A percentile compares a stretch with the other conserved stretches of the same genome.
phyloP scores from a whole-genome alignment of 2,329 filamentous ascomycete species.

The Domatiomyces globalis region DNA sequence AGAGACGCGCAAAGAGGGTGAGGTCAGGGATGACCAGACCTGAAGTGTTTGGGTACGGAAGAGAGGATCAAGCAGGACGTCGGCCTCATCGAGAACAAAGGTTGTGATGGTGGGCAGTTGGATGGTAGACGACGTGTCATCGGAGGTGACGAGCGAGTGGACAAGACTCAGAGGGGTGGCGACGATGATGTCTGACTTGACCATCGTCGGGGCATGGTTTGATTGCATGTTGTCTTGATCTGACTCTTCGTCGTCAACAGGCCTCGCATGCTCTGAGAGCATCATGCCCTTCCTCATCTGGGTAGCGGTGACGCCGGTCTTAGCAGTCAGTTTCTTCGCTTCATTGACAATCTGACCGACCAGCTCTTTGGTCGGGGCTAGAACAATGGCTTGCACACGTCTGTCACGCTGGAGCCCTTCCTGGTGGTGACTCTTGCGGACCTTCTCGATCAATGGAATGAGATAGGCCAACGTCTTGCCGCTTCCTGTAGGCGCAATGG shows the following conservation, averaged over 20 bases:
- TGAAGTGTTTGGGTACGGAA: constrained; percentile 79
- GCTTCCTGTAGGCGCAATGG: constrained; percentile 86
- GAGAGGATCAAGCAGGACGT: constrained; percentile 79
- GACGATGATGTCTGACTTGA: constrained; percentile 66
- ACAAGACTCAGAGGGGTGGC: constrained; percentile 67
- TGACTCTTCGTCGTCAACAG: constrained; percentile 27
- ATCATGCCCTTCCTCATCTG: constrained; percentile 77
- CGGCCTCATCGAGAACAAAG: constrained; percentile 82
- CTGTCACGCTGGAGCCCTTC: constrained; percentile 35
- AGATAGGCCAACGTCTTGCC: constrained; percentile 92
- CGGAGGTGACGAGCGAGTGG: constrained; percentile 47
- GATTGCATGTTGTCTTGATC: constrained; percentile 19
- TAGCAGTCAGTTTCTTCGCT: constrained; percentile 62
- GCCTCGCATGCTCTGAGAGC: constrained; percentile 34
- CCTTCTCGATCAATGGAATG: constrained; percentile 68
- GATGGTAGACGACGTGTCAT: constrained; percentile 28
- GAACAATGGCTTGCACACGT: constrained; percentile 53
- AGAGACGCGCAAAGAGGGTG: constrained; percentile 55
- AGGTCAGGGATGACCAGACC: constrained; percentile 68
- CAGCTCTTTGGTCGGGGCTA: constrained; percentile 69
- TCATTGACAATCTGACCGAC: constrained; percentile 71
- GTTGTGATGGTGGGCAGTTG: constrained; percentile 52
- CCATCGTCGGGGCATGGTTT: constrained; percentile 29
- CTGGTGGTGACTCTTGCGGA: constrained; percentile 40
- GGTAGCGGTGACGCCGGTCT: constrained; percentile 65